Conservation (phyloP, 345 rosid species). For the Sapria himalayana region DNA sequence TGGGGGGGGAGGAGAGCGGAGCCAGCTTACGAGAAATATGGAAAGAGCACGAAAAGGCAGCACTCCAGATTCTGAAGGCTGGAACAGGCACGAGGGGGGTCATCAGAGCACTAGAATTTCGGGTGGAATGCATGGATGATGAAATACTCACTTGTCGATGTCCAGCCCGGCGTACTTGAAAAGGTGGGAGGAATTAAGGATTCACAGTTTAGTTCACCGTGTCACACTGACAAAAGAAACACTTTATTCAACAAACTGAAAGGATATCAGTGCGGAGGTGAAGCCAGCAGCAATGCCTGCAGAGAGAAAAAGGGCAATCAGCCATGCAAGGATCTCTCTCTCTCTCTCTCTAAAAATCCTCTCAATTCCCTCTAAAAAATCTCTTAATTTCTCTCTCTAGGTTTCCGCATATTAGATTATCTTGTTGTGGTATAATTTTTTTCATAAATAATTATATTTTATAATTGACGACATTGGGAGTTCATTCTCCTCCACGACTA, state of each 20-base stretch:
- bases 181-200: constrained; percentile 76
- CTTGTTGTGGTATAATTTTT: too few species aligned
- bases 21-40: constrained; percentile 71
- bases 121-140: neutral
- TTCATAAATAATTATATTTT: too few species aligned
- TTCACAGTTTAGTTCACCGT: constrained; percentile 16
- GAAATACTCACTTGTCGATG: constrained; percentile 71
- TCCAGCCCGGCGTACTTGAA: constrained; percentile 97
- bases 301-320: too few species aligned
- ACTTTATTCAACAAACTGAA: constrained; percentile 4
- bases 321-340: too few species aligned
- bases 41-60: constrained; percentile 94
- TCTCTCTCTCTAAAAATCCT: too few species aligned
- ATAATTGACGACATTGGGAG: too few species aligned
- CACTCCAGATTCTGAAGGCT: constrained; percentile 96
- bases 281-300: constrained; percentile 98
- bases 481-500: too few species aligned
- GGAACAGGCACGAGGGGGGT: constrained; percentile 12
- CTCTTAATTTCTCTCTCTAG: too few species aligned
- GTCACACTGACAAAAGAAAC: constrained; percentile 2
- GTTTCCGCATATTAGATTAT: too few species aligned
- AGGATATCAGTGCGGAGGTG: constrained; percentile 94
- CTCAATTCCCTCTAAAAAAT: too few species aligned
- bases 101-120: constrained; percentile 3
- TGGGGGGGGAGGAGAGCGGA: too few species aligned